Conservation (phyloP, 306 rosid species). For the Trifolium dubium region DNA sequence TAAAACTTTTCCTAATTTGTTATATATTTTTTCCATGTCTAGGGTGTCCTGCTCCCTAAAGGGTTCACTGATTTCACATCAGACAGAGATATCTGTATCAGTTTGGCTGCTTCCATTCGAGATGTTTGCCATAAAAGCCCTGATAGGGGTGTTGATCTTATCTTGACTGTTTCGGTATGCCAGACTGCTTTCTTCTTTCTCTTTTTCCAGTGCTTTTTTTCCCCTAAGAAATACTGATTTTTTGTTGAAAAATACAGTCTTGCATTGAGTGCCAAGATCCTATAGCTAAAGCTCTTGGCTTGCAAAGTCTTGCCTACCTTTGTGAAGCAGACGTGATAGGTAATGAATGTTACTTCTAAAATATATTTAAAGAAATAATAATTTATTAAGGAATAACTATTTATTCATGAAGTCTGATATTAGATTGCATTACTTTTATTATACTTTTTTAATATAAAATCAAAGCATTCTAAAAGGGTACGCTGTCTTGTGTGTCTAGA, state of each 20-base stretch:
- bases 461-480: conserved; percentile 39
- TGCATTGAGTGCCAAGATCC: conserved; percentile 88
- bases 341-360: conserved; percentile 43
- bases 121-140: conserved; percentile 90
- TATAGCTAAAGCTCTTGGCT: conserved; percentile 77
- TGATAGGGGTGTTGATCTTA: conserved; percentile 95
- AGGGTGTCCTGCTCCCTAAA: conserved; percentile 79
- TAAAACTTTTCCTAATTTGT: conserved; percentile 31
- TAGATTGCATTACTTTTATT: conserved; percentile 9
- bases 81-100: conserved; percentile 73
- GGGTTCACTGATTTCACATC: conserved; percentile 62
- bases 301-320: conserved; percentile 93
- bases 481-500: conserved; percentile 53
- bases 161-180: conserved; percentile 92
- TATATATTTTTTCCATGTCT: conserved; percentile 43
- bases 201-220: conserved; percentile 40
- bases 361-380: conserved; percentile 9
- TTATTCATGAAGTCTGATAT: conserved; percentile 22
- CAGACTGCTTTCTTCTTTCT: conserved; percentile 37
- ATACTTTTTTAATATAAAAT: conserved; percentile 27
- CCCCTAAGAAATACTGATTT: conserved; percentile 36
- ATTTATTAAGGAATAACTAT: neutral
- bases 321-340: conserved; percentile 95
- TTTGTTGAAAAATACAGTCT: conserved; percentile 56
- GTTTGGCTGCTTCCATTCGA: conserved; percentile 87